phyloP scores from a whole-genome alignment of 2,329 filamentous ascomycete genomes.

The Stagonosporopsis tanaceti region DNA sequence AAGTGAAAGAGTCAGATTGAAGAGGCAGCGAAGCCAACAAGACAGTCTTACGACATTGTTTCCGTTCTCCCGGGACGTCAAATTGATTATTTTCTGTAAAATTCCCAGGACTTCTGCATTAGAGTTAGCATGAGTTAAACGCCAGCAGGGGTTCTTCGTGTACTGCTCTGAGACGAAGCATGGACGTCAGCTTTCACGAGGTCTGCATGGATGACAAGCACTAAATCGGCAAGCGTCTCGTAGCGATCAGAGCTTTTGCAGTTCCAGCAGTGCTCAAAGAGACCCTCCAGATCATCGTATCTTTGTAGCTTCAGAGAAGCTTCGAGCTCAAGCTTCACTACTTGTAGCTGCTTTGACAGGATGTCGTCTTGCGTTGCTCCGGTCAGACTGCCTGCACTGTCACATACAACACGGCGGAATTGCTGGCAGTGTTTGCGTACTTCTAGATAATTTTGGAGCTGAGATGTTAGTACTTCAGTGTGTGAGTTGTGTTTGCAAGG shows the following conservation, averaged over 20 bases:
- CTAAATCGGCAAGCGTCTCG: constrained; percentile 57
- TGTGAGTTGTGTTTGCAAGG: constrained; percentile 20
- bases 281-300: constrained; percentile 70
- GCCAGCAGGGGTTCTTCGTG: constrained; percentile 1
- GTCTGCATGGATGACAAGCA: constrained; percentile 54
- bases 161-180: constrained; percentile 44
- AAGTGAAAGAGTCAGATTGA: constrained; percentile 69
- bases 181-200: constrained; percentile 41
- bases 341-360: constrained; percentile 66
- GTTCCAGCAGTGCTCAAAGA: constrained; percentile 61
- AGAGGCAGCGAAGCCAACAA: constrained; percentile 80
- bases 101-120: constrained; percentile 37
- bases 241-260: constrained; percentile 51
- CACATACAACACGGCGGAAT: constrained; percentile 62
- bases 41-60: constrained; percentile 69
- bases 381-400: constrained; percentile 49
- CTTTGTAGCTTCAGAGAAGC: constrained; percentile 70
- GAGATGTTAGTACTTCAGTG: constrained; percentile 46
- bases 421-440: constrained; percentile 67
- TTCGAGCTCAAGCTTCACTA: constrained; percentile 83
- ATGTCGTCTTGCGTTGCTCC: constrained; percentile 62
- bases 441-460: constrained; percentile 68
- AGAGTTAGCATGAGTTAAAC: background rate
- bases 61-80: constrained; percentile 65
- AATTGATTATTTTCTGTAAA: constrained; percentile 74